Evolutionary conservation across 1,284 basidiomycete genomes (phyloP).

Genomic region (Irpex sp.): DNA sequence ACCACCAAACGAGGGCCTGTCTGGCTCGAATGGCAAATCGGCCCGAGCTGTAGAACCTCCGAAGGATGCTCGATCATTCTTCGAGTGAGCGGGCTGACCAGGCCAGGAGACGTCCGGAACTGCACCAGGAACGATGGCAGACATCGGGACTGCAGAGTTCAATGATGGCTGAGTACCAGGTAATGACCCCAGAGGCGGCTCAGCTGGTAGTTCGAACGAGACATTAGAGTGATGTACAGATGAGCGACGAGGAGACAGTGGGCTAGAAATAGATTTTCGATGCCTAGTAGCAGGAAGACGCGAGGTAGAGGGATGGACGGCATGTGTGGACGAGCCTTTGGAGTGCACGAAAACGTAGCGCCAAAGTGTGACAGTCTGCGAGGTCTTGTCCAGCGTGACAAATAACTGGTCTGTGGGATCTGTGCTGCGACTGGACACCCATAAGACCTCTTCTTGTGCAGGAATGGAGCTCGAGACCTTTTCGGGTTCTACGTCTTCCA

Average conservation of each 20-base stretch:
- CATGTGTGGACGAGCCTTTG: slow-evolving; percentile 33
- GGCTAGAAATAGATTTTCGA: slow-evolving; percentile 19
- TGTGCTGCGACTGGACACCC: slow-evolving; percentile 44
- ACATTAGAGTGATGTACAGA: neutral
- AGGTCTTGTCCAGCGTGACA: slow-evolving; percentile 52
- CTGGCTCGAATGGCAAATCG: slow-evolving; percentile 27
- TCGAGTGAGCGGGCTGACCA: neutral
- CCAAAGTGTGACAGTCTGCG: slow-evolving; percentile 59
- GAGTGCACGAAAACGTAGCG: slow-evolving; percentile 62
- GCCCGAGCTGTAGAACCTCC: slow-evolving; percentile 32
- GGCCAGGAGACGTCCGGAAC: slow-evolving; percentile 22
- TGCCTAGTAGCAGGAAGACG: slow-evolving; percentile 8
- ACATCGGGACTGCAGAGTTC: slow-evolving; percentile 45
- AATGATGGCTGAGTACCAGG: slow-evolving; percentile 29
- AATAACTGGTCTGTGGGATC: slow-evolving; percentile 43
- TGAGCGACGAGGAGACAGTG: slow-evolving; percentile 12
- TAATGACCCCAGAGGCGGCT: slow-evolving; percentile 7
- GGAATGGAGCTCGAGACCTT: slow-evolving; percentile 46
- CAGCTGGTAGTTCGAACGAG: neutral
- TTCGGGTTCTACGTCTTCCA: slow-evolving; percentile 48
- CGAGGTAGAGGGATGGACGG: slow-evolving; percentile 4
- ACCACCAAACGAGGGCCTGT: neutral
- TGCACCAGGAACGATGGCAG: slow-evolving; percentile 32
- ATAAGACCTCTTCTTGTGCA: slow-evolving; percentile 58
- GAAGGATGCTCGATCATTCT: slow-evolving; percentile 36